phyloP scores from a whole-genome alignment of 768 basidiomycete species.

The Xerocomellus amylosporus region DNA sequence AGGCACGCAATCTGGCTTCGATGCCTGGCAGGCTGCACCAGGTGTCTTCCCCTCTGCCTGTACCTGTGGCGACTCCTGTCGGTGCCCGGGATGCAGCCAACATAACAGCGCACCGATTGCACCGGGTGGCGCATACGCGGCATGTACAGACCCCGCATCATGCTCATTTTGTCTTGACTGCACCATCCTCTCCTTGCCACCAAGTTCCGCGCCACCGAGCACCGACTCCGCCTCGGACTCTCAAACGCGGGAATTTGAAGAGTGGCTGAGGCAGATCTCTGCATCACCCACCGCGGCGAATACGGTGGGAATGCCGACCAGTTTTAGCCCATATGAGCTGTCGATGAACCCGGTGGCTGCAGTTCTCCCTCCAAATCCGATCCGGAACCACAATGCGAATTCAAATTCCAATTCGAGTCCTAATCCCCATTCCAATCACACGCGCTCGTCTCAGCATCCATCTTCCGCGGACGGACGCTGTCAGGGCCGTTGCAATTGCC shows the following conservation, averaged over 20 bases:
- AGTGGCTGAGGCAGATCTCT: conserved; percentile 58
- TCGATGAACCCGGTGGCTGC: conserved; percentile 20
- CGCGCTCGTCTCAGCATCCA: conserved; percentile 17
- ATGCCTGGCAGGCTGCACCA: conserved; percentile 24
- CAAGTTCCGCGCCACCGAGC: conserved; percentile 41
- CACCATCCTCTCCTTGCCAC: conserved; percentile 51
- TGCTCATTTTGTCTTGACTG: conserved; percentile 61
- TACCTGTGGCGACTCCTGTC: conserved; percentile 60
- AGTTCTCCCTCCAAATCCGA: conserved; percentile 13
- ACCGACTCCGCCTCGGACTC: conserved; percentile 42
- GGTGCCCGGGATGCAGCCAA: conserved; percentile 62
- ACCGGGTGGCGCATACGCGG: conserved; percentile 36
- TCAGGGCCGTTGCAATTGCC: conserved; percentile 35
- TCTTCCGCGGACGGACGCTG: conserved; percentile 28
- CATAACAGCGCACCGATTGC: conserved; percentile 44
- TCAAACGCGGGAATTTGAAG: conserved; percentile 51
- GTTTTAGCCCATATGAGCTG: conserved; percentile 32
- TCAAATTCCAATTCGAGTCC: conserved; percentile 8
- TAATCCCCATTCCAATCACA: conserved; percentile 2
- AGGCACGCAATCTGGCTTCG: conserved; percentile 25
- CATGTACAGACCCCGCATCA: conserved; percentile 37
- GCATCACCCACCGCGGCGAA: conserved; percentile 16
- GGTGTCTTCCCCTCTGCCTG: conserved; percentile 49
- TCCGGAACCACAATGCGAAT: conserved; percentile 1
- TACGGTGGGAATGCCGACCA: conserved; percentile 19